Percentiles rank a stretch among this genome's conserved stretches.
These are phyloP conservation scores for Ensete ventricosum DNA, from an alignment of 176 grass and related monocot genomes.

Conservation along the genomic window DNA sequence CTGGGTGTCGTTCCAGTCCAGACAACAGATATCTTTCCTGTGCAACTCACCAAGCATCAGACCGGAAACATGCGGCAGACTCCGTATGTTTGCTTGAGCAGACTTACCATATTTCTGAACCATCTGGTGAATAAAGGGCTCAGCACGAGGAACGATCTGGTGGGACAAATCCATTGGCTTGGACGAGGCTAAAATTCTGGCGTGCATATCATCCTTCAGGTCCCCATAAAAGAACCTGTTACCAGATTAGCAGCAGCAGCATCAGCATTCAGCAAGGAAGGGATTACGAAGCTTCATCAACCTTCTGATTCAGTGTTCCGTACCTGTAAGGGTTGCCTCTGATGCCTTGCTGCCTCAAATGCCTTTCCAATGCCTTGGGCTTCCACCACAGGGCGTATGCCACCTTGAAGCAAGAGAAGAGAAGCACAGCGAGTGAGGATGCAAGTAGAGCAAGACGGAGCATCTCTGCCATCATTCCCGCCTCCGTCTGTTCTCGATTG, in stretches of 20 bases:
- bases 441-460: slow-evolving; percentile 4
- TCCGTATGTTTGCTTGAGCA: neutral
- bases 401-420: neutral
- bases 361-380: slow-evolving; percentile 8
- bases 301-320: neutral
- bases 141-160: neutral
- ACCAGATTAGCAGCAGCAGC: neutral
- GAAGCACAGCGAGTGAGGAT: neutral
- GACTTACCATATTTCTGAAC: slow-evolving; percentile 6
- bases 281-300: neutral
- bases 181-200: neutral
- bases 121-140: neutral
- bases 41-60: neutral
- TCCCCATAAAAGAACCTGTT: slow-evolving; percentile 15
- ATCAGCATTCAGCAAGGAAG: neutral
- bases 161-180: slow-evolving; percentile 16
- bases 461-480: neutral
- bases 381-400: slow-evolving; percentile 17
- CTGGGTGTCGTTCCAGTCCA: slow-evolving; percentile 12
- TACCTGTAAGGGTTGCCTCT: slow-evolving; percentile 17
- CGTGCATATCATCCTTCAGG: slow-evolving; percentile 1
- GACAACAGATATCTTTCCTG: neutral
- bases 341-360: slow-evolving; percentile 1
- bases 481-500: no score
- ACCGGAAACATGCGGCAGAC: neutral